phyloP scores from a whole-genome alignment of 192 early-diverging fungal species.

The Linnemannia exigua region DNA sequence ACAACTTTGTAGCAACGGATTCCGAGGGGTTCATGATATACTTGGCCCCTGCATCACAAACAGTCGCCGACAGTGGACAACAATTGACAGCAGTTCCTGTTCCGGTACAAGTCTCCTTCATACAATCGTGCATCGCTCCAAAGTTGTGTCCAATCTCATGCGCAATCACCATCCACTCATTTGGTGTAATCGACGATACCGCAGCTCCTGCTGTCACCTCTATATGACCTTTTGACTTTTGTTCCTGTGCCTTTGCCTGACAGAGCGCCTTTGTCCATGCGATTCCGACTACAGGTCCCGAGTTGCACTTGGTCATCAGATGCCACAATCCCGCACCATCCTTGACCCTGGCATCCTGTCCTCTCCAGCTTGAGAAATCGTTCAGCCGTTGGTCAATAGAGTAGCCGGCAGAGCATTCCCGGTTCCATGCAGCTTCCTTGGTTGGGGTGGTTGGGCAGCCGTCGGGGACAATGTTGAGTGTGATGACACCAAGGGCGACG shows the following conservation, averaged over 20 bases:
- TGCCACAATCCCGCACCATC: conserved; percentile 94
- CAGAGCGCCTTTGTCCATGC: conserved; percentile 90
- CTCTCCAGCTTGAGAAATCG: conserved; percentile 94
- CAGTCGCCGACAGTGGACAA: conserved; percentile 80
- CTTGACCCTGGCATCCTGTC: conserved; percentile 59
- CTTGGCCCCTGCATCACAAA: conserved; percentile 73
- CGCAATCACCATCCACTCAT: conserved; percentile 95
- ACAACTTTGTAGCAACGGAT: conserved; percentile 71
- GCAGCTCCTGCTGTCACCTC: conserved; percentile 85
- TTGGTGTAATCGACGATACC: conserved; percentile 85
- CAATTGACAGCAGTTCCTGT: conserved; percentile 56
- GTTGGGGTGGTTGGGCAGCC: conserved; percentile 67
- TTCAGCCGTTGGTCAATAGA: conserved; percentile 80
- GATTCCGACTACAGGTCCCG: conserved; percentile 88
- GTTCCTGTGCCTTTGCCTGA: conserved; percentile 61
- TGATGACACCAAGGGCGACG: conserved; percentile 85
- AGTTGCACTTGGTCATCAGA: conserved; percentile 86
- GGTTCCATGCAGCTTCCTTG: conserved; percentile 76
- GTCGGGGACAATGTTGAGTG: conserved; percentile 77
- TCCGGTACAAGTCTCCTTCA: conserved; percentile 71
- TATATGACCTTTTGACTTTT: conserved; percentile 60
- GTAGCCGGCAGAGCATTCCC: conserved; percentile 77
- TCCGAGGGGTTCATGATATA: conserved; percentile 87
- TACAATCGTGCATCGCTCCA: conserved; percentile 94
- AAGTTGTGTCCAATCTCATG: conserved; percentile 95